Base-by-base conservation (phyloP, 164 flowering plant species). In the Liriodendron chinense region DNA sequence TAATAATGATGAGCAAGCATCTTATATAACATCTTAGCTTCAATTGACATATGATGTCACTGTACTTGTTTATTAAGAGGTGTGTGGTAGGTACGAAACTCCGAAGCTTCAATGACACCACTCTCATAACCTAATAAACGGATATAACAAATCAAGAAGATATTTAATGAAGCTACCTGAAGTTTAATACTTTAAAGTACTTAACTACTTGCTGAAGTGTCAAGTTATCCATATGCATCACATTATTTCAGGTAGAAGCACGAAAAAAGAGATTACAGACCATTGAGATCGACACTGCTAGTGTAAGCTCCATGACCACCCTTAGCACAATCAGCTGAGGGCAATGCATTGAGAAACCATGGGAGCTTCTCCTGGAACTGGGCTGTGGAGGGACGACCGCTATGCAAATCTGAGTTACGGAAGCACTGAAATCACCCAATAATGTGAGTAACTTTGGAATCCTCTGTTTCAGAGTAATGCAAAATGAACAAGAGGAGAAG, bases 291-390 rank as follows among this genome's bases (percentile, higher is more conserved):
- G 73, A 96, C 91, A 83, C 91, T 91, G 82, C 61, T 90, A 21
- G 94, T 87, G 77, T 96, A 96, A 66, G 99, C 99, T 72, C 98
- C 99, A 85, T 89, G 97, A 25, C 99, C 99, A 83, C 97, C 99
- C 84, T 96, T 96, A 18, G 99, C 94, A 89, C 99, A 96, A 86
- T 94, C 97, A 82, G 95, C 92, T 77, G 98, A 96, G 23, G 99
- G 99, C 76, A 96, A 78, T 20, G 99, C 90, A 84, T 84, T 80
- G 26, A 96, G 94, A 77, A 94, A 94, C 99, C 99, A 96, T 16
- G 99, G 99, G 72, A 94, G 98, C 85, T 92, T 96, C 86, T 94
- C 93, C 82, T 76, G 83, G 78, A 96, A 96, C 81, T 96, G 98
- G 47, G 47, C 70, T 2, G 96, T 94, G 48, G 94, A 86, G 80